phyloP scores from a whole-genome alignment of 23 red algal species.

The Pyropia yezoensis region DNA sequence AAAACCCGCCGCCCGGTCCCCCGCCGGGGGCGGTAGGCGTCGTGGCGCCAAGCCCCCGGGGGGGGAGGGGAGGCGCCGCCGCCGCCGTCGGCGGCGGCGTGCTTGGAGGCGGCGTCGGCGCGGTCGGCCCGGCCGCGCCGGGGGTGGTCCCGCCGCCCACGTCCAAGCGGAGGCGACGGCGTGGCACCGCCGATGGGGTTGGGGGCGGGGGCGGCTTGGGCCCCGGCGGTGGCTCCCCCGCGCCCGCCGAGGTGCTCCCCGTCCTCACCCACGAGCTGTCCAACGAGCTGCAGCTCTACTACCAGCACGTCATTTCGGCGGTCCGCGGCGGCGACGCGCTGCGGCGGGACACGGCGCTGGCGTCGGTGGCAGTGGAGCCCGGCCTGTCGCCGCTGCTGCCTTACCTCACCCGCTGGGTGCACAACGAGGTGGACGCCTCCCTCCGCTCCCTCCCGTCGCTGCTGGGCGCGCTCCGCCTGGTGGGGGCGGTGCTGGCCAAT shows the following conservation, averaged over 20 bases:
- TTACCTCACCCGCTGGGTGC: conserved; percentile 76
- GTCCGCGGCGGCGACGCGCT: conserved; percentile 35
- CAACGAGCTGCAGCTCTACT: conserved; percentile 84
- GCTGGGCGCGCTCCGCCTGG: conserved; percentile 59
- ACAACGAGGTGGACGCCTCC: conserved; percentile 18
- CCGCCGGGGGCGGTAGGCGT: not conserved
- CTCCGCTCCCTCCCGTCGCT: conserved; percentile 21
- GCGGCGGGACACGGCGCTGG: conserved; percentile 57
- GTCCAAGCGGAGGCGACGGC: no score
- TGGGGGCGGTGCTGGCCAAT: conserved; percentile 76
- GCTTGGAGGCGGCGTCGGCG: not conserved
- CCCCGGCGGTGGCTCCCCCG: no score
- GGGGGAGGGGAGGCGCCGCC: conserved; percentile 3
- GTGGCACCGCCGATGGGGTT: no score
- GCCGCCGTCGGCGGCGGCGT: not conserved
- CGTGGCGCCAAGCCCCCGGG: not conserved
- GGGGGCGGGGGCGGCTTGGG: no score
- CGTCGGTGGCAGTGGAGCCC: conserved; percentile 54
- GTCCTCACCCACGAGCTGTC: conserved; percentile 61
- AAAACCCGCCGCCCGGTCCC: conserved; percentile 43
- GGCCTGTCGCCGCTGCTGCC: conserved; percentile 80
- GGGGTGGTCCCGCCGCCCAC: no score
- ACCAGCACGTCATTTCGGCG: conserved; percentile 49
- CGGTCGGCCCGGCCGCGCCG: no score
- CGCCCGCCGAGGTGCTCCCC: conserved; percentile 34